Evolutionary conservation across 2,329 filamentous ascomycete genomes (phyloP).

Genomic region (Neospermospora avenae): DNA sequence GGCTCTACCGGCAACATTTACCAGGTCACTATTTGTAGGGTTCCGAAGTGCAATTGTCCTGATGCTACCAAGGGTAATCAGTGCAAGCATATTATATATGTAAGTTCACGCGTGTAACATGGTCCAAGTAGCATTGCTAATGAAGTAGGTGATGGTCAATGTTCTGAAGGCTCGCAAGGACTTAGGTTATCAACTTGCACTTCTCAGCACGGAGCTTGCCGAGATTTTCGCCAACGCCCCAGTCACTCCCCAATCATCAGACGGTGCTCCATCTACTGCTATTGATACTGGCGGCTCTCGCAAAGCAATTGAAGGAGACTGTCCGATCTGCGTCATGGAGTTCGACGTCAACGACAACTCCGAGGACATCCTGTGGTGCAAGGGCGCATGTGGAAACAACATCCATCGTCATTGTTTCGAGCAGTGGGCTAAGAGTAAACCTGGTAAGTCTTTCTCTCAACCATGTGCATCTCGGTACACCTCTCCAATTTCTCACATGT

Average conservation of each 20-base stretch:
- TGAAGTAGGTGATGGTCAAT: slow-evolving; percentile 48
- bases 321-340: slow-evolving; percentile 59
- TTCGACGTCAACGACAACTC: slow-evolving; percentile 40
- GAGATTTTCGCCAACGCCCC: slow-evolving; percentile 53
- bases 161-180: slow-evolving; percentile 54
- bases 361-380: slow-evolving; percentile 54
- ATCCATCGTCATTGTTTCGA: slow-evolving; percentile 52
- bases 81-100: slow-evolving; percentile 63
- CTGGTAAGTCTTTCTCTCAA: slow-evolving; percentile 21
- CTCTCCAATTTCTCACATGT: slow-evolving; percentile 10
- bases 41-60: slow-evolving; percentile 53
- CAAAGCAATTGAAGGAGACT: slow-evolving; percentile 59
- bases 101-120: slow-evolving; percentile 28
- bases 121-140: background rate
- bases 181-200: slow-evolving; percentile 57
- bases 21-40: slow-evolving; percentile 49
- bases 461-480: background rate
- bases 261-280: slow-evolving; percentile 31
- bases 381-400: slow-evolving; percentile 58
- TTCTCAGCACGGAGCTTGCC: slow-evolving; percentile 54
- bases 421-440: slow-evolving; percentile 51
- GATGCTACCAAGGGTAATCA: slow-evolving; percentile 52
- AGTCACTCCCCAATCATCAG: slow-evolving; percentile 42
- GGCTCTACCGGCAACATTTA: slow-evolving; percentile 63
- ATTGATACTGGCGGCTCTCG: slow-evolving; percentile 46